Evolutionary conservation across 129 eudicot genomes (phyloP), one percentile per base, ranked within the genome.

Genomic region (Apium graveolens): DNA sequence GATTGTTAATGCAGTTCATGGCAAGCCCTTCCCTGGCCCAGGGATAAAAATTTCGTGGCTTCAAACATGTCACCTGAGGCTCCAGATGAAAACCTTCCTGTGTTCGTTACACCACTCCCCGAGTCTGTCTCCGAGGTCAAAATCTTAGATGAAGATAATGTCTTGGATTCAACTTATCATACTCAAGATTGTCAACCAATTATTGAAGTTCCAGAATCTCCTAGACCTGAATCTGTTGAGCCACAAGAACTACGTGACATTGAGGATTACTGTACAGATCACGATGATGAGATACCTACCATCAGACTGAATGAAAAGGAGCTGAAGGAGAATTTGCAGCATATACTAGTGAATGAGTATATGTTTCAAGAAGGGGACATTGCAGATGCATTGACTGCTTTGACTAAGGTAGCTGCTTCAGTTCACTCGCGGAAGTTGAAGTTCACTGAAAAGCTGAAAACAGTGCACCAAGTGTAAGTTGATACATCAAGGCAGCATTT

Each of bases 401-500:
- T 68, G 76, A 63, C 63, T 10, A 26, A 77, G 35, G 73, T 66
- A 81, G 51, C 51, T 39, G 45, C 82, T 42, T 81, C 82, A 7
- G 31, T 39, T 20, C 76, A n/a, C 9, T 35, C 14, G 3, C 66
- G 8, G 11, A 78, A 73, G 38, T 70, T 39, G 1, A 79, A 75
- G 71, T 27, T n/a, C n/a, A 72, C 41, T 48, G 79, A 62, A 42
- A 70, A 79, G 29, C 65, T 63, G 41, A 84, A 84, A 80, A 86
- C 90, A 55, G 79, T 81, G 45, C 92, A 88, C 77, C 75, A 35
- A 68, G 86, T 86, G 92, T 88, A 86, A 81, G 84, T 81, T 75
- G 41, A n/a, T 71, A 29, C 12, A 57, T 34, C 68, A 42, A 4
- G 11, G 42, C 14, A 10, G 53, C n/a, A 24, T 17, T 39, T 43